phyloP scores from a whole-genome alignment of 2,329 filamentous ascomycete species.

The Cryphonectria parasitica region DNA sequence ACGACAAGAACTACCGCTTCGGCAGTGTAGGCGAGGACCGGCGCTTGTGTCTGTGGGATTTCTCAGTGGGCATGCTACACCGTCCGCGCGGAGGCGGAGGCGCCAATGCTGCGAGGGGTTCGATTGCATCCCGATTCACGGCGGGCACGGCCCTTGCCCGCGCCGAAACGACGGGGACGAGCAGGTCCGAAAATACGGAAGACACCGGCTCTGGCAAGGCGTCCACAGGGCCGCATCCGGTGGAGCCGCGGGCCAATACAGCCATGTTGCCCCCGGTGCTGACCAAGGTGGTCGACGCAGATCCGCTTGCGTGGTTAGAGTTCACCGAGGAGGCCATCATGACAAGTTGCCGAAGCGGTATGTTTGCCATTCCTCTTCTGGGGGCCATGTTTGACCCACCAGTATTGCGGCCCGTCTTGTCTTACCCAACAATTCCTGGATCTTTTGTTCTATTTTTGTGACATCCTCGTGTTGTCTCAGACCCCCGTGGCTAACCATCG shows the following conservation, averaged over 20 bases:
- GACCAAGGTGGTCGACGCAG: slow-evolving; percentile 82
- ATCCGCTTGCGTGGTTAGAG: slow-evolving; percentile 87
- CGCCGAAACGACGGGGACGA: slow-evolving; percentile 66
- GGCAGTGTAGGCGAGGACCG: slow-evolving; percentile 96
- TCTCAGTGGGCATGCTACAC: slow-evolving; percentile 94
- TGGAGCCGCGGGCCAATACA: slow-evolving; percentile 82
- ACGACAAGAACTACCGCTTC: slow-evolving; percentile 93
- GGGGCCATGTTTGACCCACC: neutral
- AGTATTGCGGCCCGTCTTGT: neutral
- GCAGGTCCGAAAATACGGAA: slow-evolving; percentile 49
- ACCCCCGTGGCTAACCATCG: slow-evolving; percentile 7
- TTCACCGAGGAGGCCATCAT: slow-evolving; percentile 94
- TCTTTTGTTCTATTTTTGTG: slow-evolving; percentile 7
- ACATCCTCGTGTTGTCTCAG: neutral
- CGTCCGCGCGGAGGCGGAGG: slow-evolving; percentile 66
- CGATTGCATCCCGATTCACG: slow-evolving; percentile 55
- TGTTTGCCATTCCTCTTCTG: slow-evolving; percentile 39
- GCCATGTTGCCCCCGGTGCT: slow-evolving; percentile 90
- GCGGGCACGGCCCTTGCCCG: slow-evolving; percentile 50
- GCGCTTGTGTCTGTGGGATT: slow-evolving; percentile 91
- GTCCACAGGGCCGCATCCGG: slow-evolving; percentile 71
- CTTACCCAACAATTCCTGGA: neutral
- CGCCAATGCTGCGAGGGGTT: slow-evolving; percentile 49
- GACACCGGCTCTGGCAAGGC: slow-evolving; percentile 45
- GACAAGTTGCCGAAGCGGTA: slow-evolving; percentile 89